Conservation (phyloP, 306 rosid genomes). For the Prunus kanzakura region DNA sequence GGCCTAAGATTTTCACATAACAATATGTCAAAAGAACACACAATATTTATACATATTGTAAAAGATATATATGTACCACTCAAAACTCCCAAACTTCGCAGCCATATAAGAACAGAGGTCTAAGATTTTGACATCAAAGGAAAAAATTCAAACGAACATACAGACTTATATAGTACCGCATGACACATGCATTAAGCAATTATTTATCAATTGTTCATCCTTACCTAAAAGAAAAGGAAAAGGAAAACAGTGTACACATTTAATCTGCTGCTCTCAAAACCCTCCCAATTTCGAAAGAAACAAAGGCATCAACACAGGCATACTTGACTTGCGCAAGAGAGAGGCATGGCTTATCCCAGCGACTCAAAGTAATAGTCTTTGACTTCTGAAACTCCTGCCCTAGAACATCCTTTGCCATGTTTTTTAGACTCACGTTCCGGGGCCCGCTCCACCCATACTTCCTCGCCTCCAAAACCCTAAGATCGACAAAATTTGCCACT, state of each 20-base stretch:
- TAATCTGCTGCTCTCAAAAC: background rate
- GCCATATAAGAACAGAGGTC: background rate
- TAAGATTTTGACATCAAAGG: background rate
- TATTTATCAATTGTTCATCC: background rate
- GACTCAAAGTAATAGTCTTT: slow-evolving; percentile 15
- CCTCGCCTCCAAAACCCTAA: background rate
- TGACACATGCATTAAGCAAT: background rate
- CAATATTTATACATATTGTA: background rate
- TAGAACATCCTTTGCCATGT: slow-evolving; percentile 17
- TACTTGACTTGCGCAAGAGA: slow-evolving; percentile 29
- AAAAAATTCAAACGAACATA: background rate
- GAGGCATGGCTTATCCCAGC: slow-evolving; percentile 15
- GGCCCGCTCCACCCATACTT: background rate
- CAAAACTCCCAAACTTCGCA: background rate
- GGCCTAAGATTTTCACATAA: background rate
- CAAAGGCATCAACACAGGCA: slow-evolving; percentile 33
- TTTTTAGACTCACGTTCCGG: background rate
- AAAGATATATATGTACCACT: background rate
- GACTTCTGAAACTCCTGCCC: slow-evolving; percentile 19
- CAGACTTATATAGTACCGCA: background rate
- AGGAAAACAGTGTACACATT: background rate
- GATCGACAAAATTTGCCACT: background rate
- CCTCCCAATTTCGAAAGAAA: slow-evolving; percentile 34
- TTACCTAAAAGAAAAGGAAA: background rate
- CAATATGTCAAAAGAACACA: background rate